phyloP scores from a whole-genome alignment of 208 protist genomes.

The Leishmania braziliensis region DNA sequence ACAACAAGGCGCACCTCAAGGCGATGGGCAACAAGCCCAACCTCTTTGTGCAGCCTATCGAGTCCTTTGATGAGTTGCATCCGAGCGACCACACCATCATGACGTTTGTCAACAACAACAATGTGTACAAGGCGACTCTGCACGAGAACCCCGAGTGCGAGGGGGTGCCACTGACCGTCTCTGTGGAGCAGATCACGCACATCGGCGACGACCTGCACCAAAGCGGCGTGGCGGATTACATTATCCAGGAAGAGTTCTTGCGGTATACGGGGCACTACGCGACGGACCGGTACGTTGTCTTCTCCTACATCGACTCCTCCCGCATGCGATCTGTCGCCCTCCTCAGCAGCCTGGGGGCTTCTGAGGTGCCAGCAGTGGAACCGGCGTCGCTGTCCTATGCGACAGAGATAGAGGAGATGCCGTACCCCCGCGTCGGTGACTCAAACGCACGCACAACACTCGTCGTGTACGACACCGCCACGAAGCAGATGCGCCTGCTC shows the following conservation, averaged over 20 bases:
- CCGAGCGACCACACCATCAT: conserved; percentile 31
- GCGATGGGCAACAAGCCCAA: conserved; percentile 47
- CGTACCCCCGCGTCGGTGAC: conserved; percentile 81
- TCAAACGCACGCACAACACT: conserved; percentile 65
- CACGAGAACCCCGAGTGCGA: conserved; percentile 30
- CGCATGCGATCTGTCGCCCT: conserved; percentile 65
- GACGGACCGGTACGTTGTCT: conserved; percentile 66
- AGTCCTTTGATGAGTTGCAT: conserved; percentile 19
- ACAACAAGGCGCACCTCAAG: conserved; percentile 43
- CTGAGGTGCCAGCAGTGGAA: conserved; percentile 17
- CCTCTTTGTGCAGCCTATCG: conserved; percentile 48
- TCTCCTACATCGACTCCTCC: conserved; percentile 78
- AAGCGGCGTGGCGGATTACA: conserved; percentile 87
- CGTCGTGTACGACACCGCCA: conserved; percentile 53
- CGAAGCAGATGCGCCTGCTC: conserved; percentile 44
- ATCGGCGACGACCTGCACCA: conserved; percentile 68
- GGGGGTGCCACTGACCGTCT: conserved; percentile 34
- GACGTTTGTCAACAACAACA: conserved; percentile 76
- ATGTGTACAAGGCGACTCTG: conserved; percentile 70
- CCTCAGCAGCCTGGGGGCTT: conserved; percentile 40
- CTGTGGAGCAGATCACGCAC: conserved; percentile 60
- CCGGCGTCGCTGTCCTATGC: conserved; percentile 16
- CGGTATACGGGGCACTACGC: conserved; percentile 88
- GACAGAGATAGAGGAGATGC: conserved; percentile 62
- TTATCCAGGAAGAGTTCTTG: conserved; percentile 93